Base-by-base conservation (phyloP, 371 early-diverging fungal species). In the Actinomucor elegans region DNA sequence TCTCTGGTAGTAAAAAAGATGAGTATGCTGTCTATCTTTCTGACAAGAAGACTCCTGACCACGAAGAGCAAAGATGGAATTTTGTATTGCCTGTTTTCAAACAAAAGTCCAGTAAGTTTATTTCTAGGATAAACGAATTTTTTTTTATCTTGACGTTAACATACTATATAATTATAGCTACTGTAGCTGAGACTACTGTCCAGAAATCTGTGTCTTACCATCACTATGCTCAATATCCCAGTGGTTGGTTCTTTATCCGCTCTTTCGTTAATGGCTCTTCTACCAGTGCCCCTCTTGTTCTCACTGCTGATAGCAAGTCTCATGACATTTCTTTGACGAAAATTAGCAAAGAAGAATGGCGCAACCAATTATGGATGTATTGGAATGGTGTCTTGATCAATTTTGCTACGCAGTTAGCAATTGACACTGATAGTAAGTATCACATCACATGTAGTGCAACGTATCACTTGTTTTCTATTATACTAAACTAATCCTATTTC, bases 311-410 rank as follows among this genome's bases (percentile, higher is more conserved):
- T n/a, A 54, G 38, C 15, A 46, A 53, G 3, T 37, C 43, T 2
- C 43, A 56, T 18, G 12, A 43, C 2, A n/a, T 76, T 20, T 31
- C 41, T 14, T 34, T 76, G 6, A 27, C 56, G 12, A 33, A 49
- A 9, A 51, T 76, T 18, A 57, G 57, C 29, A 55, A 52, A 0
- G 57, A 50, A n/a, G 17, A 67, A 7, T 76, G 76, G 76, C 66
- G 59, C 11, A 11, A 55, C 6, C 83, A 82, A 45, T 65, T 82
- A 5, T 82, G 83, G 83, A 64, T 75, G 31, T 75, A 76, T 50
- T 57, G 66, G 50, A 60, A 77, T 29, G 83, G 83, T 24, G 67
- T 64, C 34, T 49, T 82, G 43, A 67, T 82, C 57, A 82, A 79
- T 54, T 79, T 76, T 60, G 69, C 62, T 28, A 73, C 75, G 17